Evolutionary conservation across 2,329 filamentous ascomycete genomes (phyloP), one percentile per base, ranked within the genome.

Genomic region (Epichloe bromicola): DNA sequence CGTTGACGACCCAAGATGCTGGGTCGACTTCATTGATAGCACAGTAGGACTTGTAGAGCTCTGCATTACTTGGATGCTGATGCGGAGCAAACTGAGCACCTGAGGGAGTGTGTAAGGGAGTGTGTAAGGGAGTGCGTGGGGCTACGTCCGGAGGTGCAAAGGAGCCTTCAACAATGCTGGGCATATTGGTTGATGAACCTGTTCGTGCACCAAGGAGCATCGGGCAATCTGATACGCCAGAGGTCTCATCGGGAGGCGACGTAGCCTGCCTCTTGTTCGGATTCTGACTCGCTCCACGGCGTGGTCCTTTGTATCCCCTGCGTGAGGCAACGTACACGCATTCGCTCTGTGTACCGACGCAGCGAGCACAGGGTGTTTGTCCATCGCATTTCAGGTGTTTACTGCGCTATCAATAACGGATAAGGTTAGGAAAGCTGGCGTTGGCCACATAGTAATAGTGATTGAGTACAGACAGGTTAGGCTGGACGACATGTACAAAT

Each of bases 311-410:
- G 69, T 86, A 87, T 33, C 86, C 86, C 54, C 86, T 78, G 42
- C 85, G 80, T 39, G 85, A 88, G 43, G 83, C 80, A 46, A 87
- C 79, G 63, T 88, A 89, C 60, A 81, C 69, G 64, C 86, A 91
- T 46, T 82, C 74, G 17, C 74, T 68, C 51, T 76, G 75, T 46
- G 76, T 74, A 48, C 70, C 66, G 20, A 69, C 68, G 65, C 86
- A 90, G 50, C 86, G 80, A 45, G 77, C 74, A 66, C 86, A 90
- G 12, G 86, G 85, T 34, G 68, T 81, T 38, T 72, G 67, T 30
- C 84, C 85, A 64, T 89, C 83, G 63, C 86, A 90, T 63, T 88
- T 90, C 46, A 89, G 74, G 65, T 90, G 86, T 61, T 86, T 80
- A 56, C 62, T 69, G 48, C 78, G 72, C 78, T 81, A 61, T 36